Base-by-base conservation (phyloP, 345 rosid genomes). In the Pugionium dolabratum region DNA sequence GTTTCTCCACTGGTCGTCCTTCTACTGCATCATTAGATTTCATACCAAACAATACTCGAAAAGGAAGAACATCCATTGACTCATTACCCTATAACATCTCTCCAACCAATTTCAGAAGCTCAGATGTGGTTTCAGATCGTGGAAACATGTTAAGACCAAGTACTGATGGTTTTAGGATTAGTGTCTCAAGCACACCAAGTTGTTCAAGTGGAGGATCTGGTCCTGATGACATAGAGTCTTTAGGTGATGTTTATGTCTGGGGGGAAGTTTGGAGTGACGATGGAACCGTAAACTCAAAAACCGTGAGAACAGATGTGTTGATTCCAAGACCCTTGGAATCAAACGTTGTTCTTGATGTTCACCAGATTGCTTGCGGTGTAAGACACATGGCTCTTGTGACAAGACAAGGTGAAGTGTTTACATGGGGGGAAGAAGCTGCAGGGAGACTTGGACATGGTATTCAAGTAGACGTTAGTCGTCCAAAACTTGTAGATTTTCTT, bases 361-460 rank as follows among this genome's bases (percentile, higher is more conserved):
- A 85, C 59, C 97, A 90, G 79, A 93, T 93, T 78, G 80, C 94
- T 62, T 88, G 92, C 36, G 98, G 98, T 9, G 80, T 72, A 49
- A 81, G 91, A 31, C 98, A 93, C 59, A 62, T 88, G 39, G 86
- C 95, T 62, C 96, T 90, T 51, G 91, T 93, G 59, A 93, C 98
- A 4, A 90, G 87, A 75, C 98, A 93, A 78, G 98, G 98, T 9
- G 96, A 93, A 76, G 91, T 90, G 35, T 93, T 90, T 78, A 85
- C 98, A 9, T 93, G 98, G 98, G 98, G 97, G 43, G 97, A 90
- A 79, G 98, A 90, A 81, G 82, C 80, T 60, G 96, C 96, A n/a
- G 98, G 98, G 28, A 83, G 96, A 78, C 96, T 93, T 47, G 98
- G 97, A 41, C 97, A 90, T 78, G 98, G 97, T 61, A 67, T 74